Base-by-base conservation (phyloP, 345 rosid genomes). In the Eucalyptus cloeziana region DNA sequence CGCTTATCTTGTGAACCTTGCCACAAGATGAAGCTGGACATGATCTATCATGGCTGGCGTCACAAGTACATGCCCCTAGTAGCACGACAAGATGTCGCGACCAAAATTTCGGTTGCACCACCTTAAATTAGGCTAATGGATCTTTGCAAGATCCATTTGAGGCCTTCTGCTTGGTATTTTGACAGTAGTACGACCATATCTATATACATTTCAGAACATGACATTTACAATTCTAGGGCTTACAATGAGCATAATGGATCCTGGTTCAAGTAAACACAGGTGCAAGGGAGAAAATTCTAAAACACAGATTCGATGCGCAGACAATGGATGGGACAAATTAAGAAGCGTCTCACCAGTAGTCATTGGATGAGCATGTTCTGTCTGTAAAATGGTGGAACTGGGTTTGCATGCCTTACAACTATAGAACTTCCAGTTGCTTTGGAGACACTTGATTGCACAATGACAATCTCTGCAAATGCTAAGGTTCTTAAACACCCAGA, bases 381-480 rank as follows among this genome's bases (percentile, higher is more conserved):
- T 95, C 92, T 85, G 87, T 89, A 94, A 92, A 69, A 93, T 94
- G 96, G 90, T 95, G 97, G 91, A 95, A 95, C 47, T 94, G 13
- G 90, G 88, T 95, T 94, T 4, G 94, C 94, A 93, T 95, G 96
- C 71, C 96, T 94, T 64, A 33, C 31, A 5, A 69, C 80, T 31
- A 31, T 33, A 33, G 80, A 69, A 14, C 80, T 69, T 69, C 80
- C 1, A 1, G 44, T 17, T 16, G 80, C 44, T 1, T 1, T 31
- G 3, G 96, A 92, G 24, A 88, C 91, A 93, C 85, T 95, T 95
- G 92, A 95, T 94, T 1, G 91, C 90, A 16, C 56, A 90, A 90
- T 91, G 98, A 86, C 97, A 96, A 88, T 95, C 96, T 80, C 94
- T 93, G 6, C 94, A 94, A n/a, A 96, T 92, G 7, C 96, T 89